These are phyloP conservation scores for Salmacisia buchloeana DNA, from an alignment of 1,284 basidiomycete genomes.

Conservation along the genomic window DNA sequence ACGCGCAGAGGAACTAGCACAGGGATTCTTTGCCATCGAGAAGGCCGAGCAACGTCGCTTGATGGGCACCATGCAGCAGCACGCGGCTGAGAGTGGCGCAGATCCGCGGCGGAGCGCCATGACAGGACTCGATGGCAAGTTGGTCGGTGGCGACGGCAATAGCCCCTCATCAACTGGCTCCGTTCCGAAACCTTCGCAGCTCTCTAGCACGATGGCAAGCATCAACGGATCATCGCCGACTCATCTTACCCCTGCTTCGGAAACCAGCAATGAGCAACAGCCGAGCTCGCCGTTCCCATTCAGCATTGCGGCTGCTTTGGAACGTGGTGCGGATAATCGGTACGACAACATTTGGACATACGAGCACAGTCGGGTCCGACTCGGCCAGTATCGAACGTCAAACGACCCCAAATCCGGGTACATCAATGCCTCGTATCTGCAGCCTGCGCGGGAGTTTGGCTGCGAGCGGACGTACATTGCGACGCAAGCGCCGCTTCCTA, in stretches of 20 bases:
- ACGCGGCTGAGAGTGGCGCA: slow-evolving; percentile 55
- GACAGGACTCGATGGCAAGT: not conserved
- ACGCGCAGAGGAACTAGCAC: slow-evolving; percentile 73
- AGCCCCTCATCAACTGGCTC: slow-evolving; percentile 10
- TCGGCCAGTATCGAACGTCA: slow-evolving; percentile 18
- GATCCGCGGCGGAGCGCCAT: slow-evolving; percentile 5
- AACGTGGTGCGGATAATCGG: slow-evolving; percentile 83
- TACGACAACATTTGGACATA: slow-evolving; percentile 94
- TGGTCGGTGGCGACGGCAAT: not conserved
- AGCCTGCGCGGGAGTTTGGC: slow-evolving; percentile 34
- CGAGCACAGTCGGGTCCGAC: slow-evolving; percentile 62
- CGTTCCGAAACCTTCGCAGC: not conserved
- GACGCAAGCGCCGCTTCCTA: slow-evolving; percentile 86
- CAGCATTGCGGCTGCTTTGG: slow-evolving; percentile 90
- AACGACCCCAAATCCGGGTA: slow-evolving; percentile 38
- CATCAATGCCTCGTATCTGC: slow-evolving; percentile 42
- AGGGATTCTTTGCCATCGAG: slow-evolving; percentile 85
- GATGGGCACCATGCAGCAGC: slow-evolving; percentile 86
- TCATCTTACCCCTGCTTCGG: too few relatives aligned
- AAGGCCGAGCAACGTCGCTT: slow-evolving; percentile 81
- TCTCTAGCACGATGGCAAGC: slow-evolving; percentile 8
- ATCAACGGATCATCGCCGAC: not conserved
- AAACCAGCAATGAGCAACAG: not conserved
- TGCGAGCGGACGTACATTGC: slow-evolving; percentile 71
- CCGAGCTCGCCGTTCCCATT: slow-evolving; percentile 60